Evolutionary conservation across 768 basidiomycete genomes (phyloP).

Genomic region (Hericium rajendrae): DNA sequence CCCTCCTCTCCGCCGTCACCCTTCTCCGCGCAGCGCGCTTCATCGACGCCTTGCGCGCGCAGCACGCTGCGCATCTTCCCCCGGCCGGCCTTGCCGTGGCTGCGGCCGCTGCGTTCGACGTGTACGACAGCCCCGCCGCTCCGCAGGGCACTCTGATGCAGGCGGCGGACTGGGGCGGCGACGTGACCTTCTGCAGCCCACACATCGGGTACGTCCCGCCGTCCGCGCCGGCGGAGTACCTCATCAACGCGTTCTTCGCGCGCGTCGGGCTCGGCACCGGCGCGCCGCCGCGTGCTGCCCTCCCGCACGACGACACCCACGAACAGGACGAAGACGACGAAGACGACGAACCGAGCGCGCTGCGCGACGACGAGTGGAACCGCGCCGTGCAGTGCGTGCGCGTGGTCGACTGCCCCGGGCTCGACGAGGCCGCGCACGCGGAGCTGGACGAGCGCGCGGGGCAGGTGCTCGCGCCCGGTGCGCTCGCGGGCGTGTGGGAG

Average conservation of each 20-base stretch:
- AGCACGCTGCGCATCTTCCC: neutral
- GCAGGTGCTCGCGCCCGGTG: neutral
- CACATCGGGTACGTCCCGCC: too few species aligned
- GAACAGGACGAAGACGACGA: neutral
- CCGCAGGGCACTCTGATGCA: too few species aligned
- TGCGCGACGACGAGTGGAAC: too few species aligned
- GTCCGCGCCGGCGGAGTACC: too few species aligned
- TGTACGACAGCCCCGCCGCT: too few species aligned
- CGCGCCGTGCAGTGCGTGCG: too few species aligned
- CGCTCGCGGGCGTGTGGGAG: neutral
- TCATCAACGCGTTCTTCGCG: too few species aligned
- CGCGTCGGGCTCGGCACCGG: too few species aligned
- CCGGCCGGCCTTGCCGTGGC: neutral
- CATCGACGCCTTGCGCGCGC: neutral
- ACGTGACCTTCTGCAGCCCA: too few species aligned
- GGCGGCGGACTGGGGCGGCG: too few species aligned
- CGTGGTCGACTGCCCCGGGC: neutral
- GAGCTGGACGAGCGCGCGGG: neutral
- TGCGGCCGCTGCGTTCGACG: neutral
- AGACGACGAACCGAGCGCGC: neutral
- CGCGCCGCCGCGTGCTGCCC: too few species aligned
- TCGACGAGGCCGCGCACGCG: neutral
- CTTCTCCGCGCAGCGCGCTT: neutral
- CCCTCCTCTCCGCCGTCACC: neutral
- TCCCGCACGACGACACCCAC: neutral